Conservation (phyloP, 2,329 filamentous ascomycete genomes). For the Esteya vermicola region DNA sequence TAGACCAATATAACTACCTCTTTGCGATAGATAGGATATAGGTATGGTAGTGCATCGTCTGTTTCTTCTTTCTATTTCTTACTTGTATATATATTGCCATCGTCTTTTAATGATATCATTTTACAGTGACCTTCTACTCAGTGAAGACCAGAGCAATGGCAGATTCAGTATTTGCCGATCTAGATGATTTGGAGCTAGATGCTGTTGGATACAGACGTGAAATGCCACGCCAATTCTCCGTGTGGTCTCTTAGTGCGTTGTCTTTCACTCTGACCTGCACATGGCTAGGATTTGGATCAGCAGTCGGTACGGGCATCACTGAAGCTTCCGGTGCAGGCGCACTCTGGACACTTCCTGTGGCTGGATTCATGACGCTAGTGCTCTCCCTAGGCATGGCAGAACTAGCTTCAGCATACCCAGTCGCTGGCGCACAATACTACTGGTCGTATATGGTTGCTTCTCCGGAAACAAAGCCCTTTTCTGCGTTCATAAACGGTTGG, state of each 20-base stretch:
- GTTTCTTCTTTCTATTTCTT: too few species aligned
- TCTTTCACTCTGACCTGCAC: constrained; percentile 18
- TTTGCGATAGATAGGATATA: too few species aligned
- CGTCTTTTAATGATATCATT: too few species aligned
- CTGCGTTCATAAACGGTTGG: constrained; percentile 12
- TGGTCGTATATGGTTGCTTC: constrained; percentile 18
- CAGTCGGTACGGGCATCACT: constrained; percentile 14
- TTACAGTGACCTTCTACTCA: too few species aligned
- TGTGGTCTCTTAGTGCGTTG: constrained; percentile 13
- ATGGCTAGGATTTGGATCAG: constrained; percentile 17
- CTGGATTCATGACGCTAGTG: constrained; percentile 15
- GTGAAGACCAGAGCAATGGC: too few species aligned
- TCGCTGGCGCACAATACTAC: constrained; percentile 27
- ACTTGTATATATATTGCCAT: too few species aligned
- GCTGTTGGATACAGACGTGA: constrained; percentile 16
- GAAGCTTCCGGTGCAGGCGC: constrained; percentile 14
- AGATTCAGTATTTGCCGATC: neutral
- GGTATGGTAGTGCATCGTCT: too few species aligned
- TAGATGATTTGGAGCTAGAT: constrained; percentile 17
- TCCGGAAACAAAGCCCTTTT: constrained; percentile 11
- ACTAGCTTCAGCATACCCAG: constrained; percentile 13
- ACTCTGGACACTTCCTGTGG: constrained; percentile 14
- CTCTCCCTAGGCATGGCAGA: constrained; percentile 14
- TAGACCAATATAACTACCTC: too few species aligned
- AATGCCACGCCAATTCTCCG: constrained; percentile 18